Percentiles rank a stretch among this genome's conserved stretches.
Evolutionary conservation across 2,329 filamentous ascomycete genomes (phyloP).

Genomic region (Cyphellophora europaea): DNA sequence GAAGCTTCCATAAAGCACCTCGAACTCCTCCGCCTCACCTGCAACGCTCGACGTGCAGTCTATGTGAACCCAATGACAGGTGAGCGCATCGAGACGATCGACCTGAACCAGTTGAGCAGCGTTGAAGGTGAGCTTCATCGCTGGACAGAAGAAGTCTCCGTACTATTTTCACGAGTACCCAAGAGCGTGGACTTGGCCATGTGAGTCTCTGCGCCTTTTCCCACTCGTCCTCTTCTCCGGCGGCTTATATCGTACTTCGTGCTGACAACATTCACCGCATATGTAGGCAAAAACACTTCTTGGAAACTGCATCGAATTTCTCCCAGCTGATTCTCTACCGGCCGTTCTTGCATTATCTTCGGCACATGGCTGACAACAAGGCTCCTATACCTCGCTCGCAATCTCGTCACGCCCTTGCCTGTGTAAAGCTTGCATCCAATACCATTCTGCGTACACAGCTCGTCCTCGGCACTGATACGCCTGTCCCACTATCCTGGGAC

Average conservation of each 20-base stretch:
- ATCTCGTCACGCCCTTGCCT: constrained; percentile 15
- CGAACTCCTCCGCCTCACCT: background rate
- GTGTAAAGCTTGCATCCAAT: constrained; percentile 14
- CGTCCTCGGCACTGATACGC: constrained; percentile 10
- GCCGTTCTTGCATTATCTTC: constrained; percentile 16
- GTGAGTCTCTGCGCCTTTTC: too few relatives aligned
- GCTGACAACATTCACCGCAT: too few relatives aligned
- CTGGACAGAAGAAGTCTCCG: constrained; percentile 12
- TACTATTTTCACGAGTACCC: too few relatives aligned
- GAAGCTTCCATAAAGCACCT: background rate
- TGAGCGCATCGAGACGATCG: too few relatives aligned
- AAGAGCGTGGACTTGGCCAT: too few relatives aligned
- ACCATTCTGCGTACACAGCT: constrained; percentile 10
- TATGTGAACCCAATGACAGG: background rate
- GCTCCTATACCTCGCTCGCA: constrained; percentile 56
- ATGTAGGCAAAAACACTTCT: too few relatives aligned
- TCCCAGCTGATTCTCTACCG: constrained; percentile 13
- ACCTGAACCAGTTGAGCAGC: constrained; percentile 6
- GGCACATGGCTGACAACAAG: constrained; percentile 52
- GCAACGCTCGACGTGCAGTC: background rate
- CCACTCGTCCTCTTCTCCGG: too few relatives aligned
- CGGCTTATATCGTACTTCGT: too few relatives aligned
- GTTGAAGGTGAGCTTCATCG: constrained; percentile 9
- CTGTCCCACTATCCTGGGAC: constrained; percentile 9
- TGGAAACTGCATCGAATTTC: constrained; percentile 12